Base-by-base conservation (phyloP, 163 green algal species). In the Smithsoniella earleae region DNA sequence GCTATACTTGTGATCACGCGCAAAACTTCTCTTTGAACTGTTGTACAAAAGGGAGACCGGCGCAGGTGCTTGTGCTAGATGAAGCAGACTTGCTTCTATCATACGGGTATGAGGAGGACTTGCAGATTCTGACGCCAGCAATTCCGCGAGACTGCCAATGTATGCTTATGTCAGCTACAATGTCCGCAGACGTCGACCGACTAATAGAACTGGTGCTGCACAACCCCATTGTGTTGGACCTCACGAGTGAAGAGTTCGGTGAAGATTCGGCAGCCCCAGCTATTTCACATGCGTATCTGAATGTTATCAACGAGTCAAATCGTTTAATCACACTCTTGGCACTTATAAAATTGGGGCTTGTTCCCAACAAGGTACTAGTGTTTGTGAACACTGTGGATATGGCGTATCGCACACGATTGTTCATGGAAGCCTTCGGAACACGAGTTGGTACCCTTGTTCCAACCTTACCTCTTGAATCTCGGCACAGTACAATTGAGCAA, bases 31-130 rank as follows among this genome's bases (percentile, higher is more conserved):
- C 8, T 30, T 8, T 20, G 62, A 36, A 34, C 27, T 74, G 28
- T 10, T 74, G 64, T n/a, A 22, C 5, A 3, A 64, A 13, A 74
- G n/a, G n/a, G n/a, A n/a, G n/a, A n/a, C n/a, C n/a, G n/a, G n/a
- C 93, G 62, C 74, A 84, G 64, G 80, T 85, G 46, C 73, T 98
- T 69, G 87, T 98, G 10, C 81, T 98, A 52, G 93, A 98, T 76
- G 93, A 98, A 77, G 91, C 91, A 5, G 93, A 97, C 82, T 77
- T 97, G 69, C 84, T 98, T 76, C 82, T 98, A 46, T 89, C 84
- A 25, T 92, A 92, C 34, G 93, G 93, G 2, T 96, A 97, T 75
- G 85, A 91, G 74, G 81, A 88, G 0, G 93, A 98, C 78, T 75
- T 98, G 38, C 76, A 85, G 69, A 75, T 79, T 6, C 77, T 97